These are phyloP conservation scores for Amauroascus verrucosus DNA, from an alignment of 2,329 filamentous ascomycete genomes.

Conservation along the genomic window DNA sequence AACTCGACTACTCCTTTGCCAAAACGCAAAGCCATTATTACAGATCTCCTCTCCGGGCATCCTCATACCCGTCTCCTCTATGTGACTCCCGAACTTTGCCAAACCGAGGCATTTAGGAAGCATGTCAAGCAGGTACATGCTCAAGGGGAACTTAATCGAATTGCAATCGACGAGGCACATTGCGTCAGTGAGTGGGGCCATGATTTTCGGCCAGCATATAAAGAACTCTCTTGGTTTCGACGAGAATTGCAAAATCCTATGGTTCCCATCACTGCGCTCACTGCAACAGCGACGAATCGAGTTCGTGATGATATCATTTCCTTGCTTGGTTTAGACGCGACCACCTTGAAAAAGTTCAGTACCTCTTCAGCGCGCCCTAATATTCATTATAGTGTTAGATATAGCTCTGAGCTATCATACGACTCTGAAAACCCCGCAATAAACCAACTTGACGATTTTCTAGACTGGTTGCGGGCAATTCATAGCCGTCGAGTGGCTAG, in stretches of 20 bases:
- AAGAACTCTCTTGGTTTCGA: conserved; percentile 70
- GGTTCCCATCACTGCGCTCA: conserved; percentile 85
- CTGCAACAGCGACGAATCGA: conserved; percentile 73
- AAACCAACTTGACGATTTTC: conserved; percentile 67
- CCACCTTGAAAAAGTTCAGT: conserved; percentile 60
- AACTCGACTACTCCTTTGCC: conserved; percentile 66
- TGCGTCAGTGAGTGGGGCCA: conserved; percentile 98
- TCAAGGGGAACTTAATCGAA: conserved; percentile 73
- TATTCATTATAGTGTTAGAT: conserved; percentile 82
- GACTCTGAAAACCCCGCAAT: conserved; percentile 32
- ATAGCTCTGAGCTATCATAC: conserved; percentile 26
- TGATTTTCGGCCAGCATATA: conserved; percentile 90
- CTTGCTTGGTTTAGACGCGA: conserved; percentile 57
- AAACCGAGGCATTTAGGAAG: conserved; percentile 64
- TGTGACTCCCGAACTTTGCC: conserved; percentile 84
- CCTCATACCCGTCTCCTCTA: conserved; percentile 76
- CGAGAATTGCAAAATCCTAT: conserved; percentile 60
- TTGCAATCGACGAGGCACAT: conserved; percentile 90
- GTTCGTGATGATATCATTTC: conserved; percentile 75
- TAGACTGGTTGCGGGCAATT: conserved; percentile 64
- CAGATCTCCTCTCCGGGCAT: conserved; percentile 78
- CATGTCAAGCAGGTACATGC: conserved; percentile 62
- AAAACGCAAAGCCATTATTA: conserved; percentile 59
- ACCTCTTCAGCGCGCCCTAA: conserved; percentile 79
- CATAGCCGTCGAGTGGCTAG: conserved; percentile 55